Evolutionary conservation across 768 basidiomycete genomes (phyloP).

Genomic region (Tricholoma sp.): DNA sequence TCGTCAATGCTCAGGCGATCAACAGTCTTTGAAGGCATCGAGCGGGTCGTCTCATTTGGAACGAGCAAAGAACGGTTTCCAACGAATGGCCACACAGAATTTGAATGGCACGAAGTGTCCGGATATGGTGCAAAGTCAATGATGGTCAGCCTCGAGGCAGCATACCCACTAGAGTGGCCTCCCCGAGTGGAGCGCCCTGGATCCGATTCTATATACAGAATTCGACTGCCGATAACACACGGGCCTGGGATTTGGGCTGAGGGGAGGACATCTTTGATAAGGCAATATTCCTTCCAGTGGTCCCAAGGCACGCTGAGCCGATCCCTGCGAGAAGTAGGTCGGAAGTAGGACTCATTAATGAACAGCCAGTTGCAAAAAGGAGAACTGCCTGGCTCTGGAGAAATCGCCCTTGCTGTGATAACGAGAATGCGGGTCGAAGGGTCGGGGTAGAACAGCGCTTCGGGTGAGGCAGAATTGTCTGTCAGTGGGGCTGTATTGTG

Average conservation of each 20-base stretch:
- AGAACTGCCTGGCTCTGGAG: conserved; percentile 21
- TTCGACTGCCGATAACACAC: conserved; percentile 40
- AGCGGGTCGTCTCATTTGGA: conserved; percentile 38
- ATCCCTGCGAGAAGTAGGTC: conserved; percentile 37
- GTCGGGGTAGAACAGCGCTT: conserved; percentile 53
- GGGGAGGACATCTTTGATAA: conserved; percentile 37
- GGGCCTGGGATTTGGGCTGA: conserved; percentile 33
- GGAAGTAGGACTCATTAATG: conserved; percentile 49
- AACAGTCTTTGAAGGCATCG: conserved; percentile 39
- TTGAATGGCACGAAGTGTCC: conserved; percentile 25
- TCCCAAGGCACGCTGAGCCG: conserved; percentile 46
- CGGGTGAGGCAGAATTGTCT: conserved; percentile 30
- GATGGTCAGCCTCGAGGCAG: conserved; percentile 26
- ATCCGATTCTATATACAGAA: conserved; percentile 42
- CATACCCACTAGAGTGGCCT: conserved; percentile 5
- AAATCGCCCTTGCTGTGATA: conserved; percentile 38
- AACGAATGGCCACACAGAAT: conserved; percentile 35
- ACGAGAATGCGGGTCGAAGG: conserved; percentile 45
- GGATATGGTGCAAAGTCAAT: conserved; percentile 44
- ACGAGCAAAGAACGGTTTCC: conserved; percentile 36
- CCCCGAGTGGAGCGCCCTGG: conserved; percentile 15
- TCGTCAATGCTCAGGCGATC: conserved; percentile 43
- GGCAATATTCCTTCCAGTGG: conserved; percentile 48
- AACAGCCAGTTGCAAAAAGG: conserved; percentile 45
- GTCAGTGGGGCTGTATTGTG: conserved; percentile 40